Base-by-base conservation (phyloP, 2,329 filamentous ascomycete species). In the Aspergillus pseudonomiae region DNA sequence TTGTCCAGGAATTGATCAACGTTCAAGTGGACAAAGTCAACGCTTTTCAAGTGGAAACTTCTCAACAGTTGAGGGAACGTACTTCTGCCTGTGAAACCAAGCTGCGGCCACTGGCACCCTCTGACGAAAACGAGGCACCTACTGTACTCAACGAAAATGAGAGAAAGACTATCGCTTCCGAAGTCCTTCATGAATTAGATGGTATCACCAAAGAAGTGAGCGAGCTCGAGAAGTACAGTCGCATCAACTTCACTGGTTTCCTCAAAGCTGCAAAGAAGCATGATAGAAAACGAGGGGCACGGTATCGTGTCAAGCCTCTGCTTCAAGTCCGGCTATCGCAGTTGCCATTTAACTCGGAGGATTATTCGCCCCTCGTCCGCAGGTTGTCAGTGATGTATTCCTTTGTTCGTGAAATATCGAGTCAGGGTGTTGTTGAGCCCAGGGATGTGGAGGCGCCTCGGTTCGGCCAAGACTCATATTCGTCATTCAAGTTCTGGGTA, bases 231-330 rank as follows among this genome's bases (percentile, higher is more conserved):
- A 95, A 92, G 78, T 99, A 95, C 81, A 95, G 93, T 79, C 91
- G 90, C 68, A 90, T 97, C 82, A 99, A 99, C 82, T 99, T 97
- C 79, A 97, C 95, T 6, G 95, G 93, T 55, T 97, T 98, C 80
- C 86, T 97, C 75, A 99, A 99, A 84, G 96, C 96, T 55, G 93
- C 93, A 62, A 99, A 99, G 88, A 99, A 99, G 82, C 95, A 99
- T 80, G 95, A 99, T 80, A 91, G 95, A 69, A 96, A 94, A 81
- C 87, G 94, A 69, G 94, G 94, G 61, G 86, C 89, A 68, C 86
- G 89, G 59, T 98, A 98, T 83, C 92, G 90, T 77, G 91, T 98
- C 70, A 89, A 93, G 28, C 94, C 95, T 32, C 89, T 98, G 82
- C 89, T 98, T 80, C 92, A 97, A 80, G 90, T 97, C 72, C 91